Conservation (phyloP, 192 early-diverging fungal genomes). For the Linnemannia elongata region DNA sequence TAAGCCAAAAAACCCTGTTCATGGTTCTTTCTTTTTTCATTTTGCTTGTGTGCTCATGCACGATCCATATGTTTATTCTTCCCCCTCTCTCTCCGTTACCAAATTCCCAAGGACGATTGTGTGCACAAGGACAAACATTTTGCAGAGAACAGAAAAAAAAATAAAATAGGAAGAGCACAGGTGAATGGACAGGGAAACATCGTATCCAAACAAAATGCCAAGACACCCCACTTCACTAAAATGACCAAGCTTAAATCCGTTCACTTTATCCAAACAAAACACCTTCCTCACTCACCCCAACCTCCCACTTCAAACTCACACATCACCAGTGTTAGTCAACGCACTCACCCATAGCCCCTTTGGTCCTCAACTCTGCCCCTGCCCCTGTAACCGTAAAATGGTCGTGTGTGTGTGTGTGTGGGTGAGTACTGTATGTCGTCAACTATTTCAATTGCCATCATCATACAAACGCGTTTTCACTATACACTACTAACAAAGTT, state of each 20-base stretch:
- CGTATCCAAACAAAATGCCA: conserved; percentile 29
- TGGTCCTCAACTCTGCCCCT: not conserved
- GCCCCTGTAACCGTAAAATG: not conserved
- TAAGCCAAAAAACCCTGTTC: not conserved
- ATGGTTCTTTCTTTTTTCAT: not conserved
- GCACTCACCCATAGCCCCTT: not conserved
- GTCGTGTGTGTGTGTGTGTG: too few relatives aligned
- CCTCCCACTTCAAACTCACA: not conserved
- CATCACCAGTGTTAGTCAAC: not conserved
- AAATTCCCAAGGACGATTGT: not conserved
- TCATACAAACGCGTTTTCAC: too few relatives aligned
- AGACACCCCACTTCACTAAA: conserved; percentile 10
- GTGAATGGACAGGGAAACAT: not conserved
- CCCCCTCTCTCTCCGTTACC: not conserved
- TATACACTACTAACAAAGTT: too few relatives aligned
- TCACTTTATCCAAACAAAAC: conserved; percentile 24
- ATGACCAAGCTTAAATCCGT: conserved; percentile 29
- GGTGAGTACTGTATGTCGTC: too few relatives aligned
- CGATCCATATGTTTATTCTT: not conserved
- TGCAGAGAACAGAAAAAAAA: not conserved
- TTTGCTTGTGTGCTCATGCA: not conserved
- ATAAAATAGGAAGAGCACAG: too few relatives aligned
- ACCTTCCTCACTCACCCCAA: not conserved
- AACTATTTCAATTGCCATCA: too few relatives aligned
- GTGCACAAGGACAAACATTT: not conserved